Percentiles rank a stretch among this genome's conserved stretches.
These are phyloP conservation scores for Saccharomyces hybrid DNA, from an alignment of 1,139 yeast species.

Conservation along the genomic window DNA sequence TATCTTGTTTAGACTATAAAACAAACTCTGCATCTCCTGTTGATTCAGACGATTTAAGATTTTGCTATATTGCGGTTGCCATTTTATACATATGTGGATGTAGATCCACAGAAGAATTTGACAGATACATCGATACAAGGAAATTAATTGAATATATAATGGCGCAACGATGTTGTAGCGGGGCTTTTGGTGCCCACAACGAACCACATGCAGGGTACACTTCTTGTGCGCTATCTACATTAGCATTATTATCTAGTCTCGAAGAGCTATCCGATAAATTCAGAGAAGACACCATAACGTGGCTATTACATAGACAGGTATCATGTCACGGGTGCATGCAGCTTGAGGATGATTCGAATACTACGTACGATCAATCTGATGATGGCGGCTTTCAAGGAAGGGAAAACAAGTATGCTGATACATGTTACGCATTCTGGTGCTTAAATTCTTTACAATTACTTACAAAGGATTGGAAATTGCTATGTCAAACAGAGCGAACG, in stretches of 20 bases:
- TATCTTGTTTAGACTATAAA: conserved; percentile 42
- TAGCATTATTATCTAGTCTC: conserved; percentile 39
- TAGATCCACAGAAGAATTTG: conserved; percentile 16
- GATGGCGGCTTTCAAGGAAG: conserved; percentile 89
- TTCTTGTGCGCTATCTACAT: conserved; percentile 71
- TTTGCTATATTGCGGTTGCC: conserved; percentile 66
- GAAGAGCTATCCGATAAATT: conserved; percentile 16
- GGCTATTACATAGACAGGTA: conserved; percentile 63
- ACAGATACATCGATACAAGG: conserved; percentile 40
- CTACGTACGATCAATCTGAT: conserved; percentile 28
- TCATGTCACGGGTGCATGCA: conserved; percentile 22
- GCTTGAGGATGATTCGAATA: conserved; percentile 26
- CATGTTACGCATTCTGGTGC: conserved; percentile 92
- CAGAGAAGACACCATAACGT: conserved; percentile 39
- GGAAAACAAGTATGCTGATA: conserved; percentile 74
- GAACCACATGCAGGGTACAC: conserved; percentile 90
- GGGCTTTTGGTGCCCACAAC: conserved; percentile 56
- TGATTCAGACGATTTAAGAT: conserved; percentile 69
- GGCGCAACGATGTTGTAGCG: no score
- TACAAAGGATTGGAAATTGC: conserved; percentile 16
- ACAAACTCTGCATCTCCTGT: conserved; percentile 32
- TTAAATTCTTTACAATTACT: conserved; percentile 48
- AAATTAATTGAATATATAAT: no score
- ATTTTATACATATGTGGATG: conserved; percentile 48
- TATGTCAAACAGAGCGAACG: conserved; percentile 35